These are phyloP conservation scores for Zygosaccharomyces sapae DNA, from an alignment of 1,139 yeast genomes.

Conservation along the genomic window DNA sequence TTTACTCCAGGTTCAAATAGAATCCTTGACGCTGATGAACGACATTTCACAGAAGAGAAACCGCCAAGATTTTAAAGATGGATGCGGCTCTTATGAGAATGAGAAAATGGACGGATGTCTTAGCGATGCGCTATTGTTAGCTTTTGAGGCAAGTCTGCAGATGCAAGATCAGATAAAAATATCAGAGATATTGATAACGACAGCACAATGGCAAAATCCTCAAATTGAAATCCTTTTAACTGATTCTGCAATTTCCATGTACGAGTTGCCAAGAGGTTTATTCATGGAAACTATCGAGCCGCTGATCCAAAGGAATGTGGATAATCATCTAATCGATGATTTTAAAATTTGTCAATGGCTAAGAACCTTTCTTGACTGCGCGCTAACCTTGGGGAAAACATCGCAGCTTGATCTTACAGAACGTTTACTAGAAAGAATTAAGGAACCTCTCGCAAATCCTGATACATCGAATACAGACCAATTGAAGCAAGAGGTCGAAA, in stretches of 20 bases:
- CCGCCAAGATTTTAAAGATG: conserved; percentile 6
- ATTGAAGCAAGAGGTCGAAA: conserved; percentile 19
- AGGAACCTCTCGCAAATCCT: background rate
- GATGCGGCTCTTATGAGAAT: background rate
- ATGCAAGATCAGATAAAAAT: conserved; percentile 10
- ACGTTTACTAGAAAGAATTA: conserved; percentile 5
- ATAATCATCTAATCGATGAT: conserved; percentile 1
- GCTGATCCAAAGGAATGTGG: conserved; percentile 14
- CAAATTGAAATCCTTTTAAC: conserved; percentile 8
- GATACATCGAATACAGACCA: background rate
- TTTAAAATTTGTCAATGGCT: conserved; percentile 13
- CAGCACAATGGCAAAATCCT: conserved; percentile 1
- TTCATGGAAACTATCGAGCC: conserved; percentile 8
- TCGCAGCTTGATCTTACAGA: conserved; percentile 6
- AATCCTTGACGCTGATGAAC: conserved; percentile 2
- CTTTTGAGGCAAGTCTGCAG: conserved; percentile 8
- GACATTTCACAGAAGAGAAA: conserved; percentile 1
- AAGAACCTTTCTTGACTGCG: conserved; percentile 10
- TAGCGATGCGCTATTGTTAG: conserved; percentile 8
- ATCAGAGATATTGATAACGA: conserved; percentile 5
- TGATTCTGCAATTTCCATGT: conserved; percentile 2
- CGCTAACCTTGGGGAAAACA: conserved; percentile 3
- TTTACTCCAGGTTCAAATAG: conserved; percentile 3
- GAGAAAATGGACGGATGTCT: conserved; percentile 9
- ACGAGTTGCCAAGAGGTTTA: conserved; percentile 6